Evolutionary conservation across 2,329 filamentous ascomycete genomes (phyloP), one percentile per base, ranked within the genome.

Genomic region (Nothophaeocryptopus gaeumannii): DNA sequence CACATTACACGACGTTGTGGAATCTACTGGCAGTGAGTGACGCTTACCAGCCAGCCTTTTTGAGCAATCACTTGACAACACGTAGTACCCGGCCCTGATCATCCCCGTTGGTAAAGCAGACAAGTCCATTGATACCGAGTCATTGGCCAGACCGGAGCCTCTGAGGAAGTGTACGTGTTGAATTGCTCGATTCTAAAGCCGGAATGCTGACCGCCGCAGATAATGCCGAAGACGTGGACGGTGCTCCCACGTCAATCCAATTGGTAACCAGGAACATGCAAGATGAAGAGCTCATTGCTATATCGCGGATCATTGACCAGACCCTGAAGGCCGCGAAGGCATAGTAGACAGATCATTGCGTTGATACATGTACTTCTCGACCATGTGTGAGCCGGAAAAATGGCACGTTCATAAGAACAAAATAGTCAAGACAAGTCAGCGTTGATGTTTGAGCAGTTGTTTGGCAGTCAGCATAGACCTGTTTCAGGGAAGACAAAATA

Each of bases 1-100:
- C 73, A 1, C 62, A 70, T 0, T 79, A 78, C 45, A 81, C 79
- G 0, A 60, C 73, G 13, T 52, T 81, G 29, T 72, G 72, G 61
- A 83, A 82, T 29, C 33, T 55, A 37, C 13, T 51, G 20, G 20
- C 20, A 3, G 20, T 26, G 20, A 26, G 20, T 26, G 20, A 7
- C 7, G 20, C 4, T 26, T 36, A 29, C 12, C 3, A 29, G n/a
- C n/a, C 9, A 8, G 13, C 29, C 8, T 8, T 13, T 35, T 14
- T 50, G 35, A 50, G 13, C 2, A 1, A n/a, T 16, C 5, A 13
- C n/a, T 26, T 26, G 7, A 26, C 20, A 7, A 26, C 7, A 26
- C 20, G 20, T 15, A 47, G 31, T 57, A 49, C 14, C 45, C 48
- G 8, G 46, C 40, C 9, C 26, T 52, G 15, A 50, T 57, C 16